Base-by-base conservation (phyloP, 2,329 filamentous ascomycete species). In the Cytospora schulzeri region DNA sequence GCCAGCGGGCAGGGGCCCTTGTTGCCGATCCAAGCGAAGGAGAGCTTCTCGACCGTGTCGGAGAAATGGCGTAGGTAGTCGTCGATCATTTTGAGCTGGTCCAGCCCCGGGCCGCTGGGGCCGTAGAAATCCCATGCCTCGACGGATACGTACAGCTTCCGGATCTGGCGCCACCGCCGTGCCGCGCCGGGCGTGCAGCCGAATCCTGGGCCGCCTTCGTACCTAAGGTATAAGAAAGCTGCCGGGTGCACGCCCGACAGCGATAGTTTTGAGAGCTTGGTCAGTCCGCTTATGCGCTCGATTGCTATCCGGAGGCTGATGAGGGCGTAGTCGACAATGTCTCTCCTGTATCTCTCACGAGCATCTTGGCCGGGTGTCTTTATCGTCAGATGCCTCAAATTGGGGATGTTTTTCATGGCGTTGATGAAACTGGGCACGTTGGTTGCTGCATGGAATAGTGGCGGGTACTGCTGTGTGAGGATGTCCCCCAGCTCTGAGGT, bases 391-490 rank as follows among this genome's bases (percentile, higher is more conserved):
- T 94, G 91, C 54, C 85, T 81, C 71, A 97, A 80, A 70, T 89
- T 90, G 64, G 85, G 79, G 71, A 96, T 76, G 67, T 88, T 80
- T 41, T 83, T 84, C 73, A 96, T 81, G 57, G 91, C 91, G 68
- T 87, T 83, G 70, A 94, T 88, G 78, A 97, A 96, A 48, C 91
- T 91, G 6, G 91, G 86, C 8, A 96, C 89, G 73, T 97, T 95
- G 66, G 91, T 94, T 9, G 93, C 91, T 8, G 92, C 91, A 73
- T 97, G 93, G 78, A 96, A 96, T 3, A 96, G 79, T 7, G 93
- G 91, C 60, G 92, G 91, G 72, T 96, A 96, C 77, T 96, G 92
- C 73, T 92, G 88, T 17, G 92, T 91, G 66, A 96, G 82, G 65
- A 96, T 84, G 73, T 94, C 90, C 67, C 89, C 92, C 71, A 95